A percentile compares a stretch with the other conserved stretches of the same genome.
Conservation (phyloP, 495 filamentous ascomycete genomes). For the Cairneyella variabilis region DNA sequence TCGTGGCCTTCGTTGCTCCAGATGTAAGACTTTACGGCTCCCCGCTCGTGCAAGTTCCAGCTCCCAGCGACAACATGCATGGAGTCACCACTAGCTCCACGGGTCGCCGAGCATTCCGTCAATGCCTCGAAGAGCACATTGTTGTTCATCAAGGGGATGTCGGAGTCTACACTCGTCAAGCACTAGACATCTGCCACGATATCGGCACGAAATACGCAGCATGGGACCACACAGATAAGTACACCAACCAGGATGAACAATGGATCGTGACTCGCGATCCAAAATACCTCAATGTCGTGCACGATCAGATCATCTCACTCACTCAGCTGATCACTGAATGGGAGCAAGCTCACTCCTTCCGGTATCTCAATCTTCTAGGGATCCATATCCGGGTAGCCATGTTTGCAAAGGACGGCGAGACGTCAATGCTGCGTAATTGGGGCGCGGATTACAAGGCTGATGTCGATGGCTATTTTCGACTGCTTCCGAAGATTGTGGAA, state of each 20-base stretch:
- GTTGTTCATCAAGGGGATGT: neutral
- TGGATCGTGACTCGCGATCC: constrained; percentile 4
- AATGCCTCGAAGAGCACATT: constrained; percentile 16
- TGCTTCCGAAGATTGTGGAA: constrained; percentile 14
- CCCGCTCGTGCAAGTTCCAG: constrained; percentile 14
- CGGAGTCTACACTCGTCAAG: neutral
- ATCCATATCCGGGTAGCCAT: constrained; percentile 11
- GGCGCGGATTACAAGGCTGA: constrained; percentile 12
- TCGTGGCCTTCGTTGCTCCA: constrained; percentile 7
- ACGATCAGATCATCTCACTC: neutral
- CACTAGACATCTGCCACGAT: constrained; percentile 1
- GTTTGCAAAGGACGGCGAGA: constrained; percentile 11
- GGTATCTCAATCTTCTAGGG: constrained; percentile 9
- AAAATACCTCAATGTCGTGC: constrained; percentile 8
- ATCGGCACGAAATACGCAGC: constrained; percentile 4
- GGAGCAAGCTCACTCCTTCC: constrained; percentile 7
- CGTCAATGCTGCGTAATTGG: neutral
- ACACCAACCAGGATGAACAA: constrained; percentile 5
- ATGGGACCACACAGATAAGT: constrained; percentile 12
- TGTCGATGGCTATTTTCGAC: constrained; percentile 17
- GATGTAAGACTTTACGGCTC: constrained; percentile 1
- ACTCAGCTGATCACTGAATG: constrained; percentile 2
- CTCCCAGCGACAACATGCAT: constrained; percentile 21
- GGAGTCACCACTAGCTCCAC: constrained; percentile 13
- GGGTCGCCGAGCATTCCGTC: constrained; percentile 10